Evolutionary conservation across 768 basidiomycete species (phyloP).

Genomic region (Clitopilus hobsonii): DNA sequence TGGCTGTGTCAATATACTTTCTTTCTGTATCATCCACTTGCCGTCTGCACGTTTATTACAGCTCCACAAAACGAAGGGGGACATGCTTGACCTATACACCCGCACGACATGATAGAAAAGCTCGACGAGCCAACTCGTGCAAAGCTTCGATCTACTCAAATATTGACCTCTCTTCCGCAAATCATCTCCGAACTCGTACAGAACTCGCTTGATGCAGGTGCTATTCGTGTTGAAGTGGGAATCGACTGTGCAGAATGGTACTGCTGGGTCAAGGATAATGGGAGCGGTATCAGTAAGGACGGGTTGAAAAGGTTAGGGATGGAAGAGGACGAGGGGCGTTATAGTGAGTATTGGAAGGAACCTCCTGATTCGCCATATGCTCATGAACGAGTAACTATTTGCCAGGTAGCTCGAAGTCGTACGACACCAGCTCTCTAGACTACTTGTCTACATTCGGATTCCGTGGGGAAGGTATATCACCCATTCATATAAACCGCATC

Average conservation of each 20-base stretch:
- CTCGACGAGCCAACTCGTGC: slow-evolving; percentile 62
- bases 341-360: slow-evolving; percentile 48
- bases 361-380: neutral
- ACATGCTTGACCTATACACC: too few species aligned
- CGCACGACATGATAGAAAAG: slow-evolving; percentile 25
- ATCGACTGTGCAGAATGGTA: slow-evolving; percentile 75
- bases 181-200: slow-evolving; percentile 84
- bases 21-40: neutral
- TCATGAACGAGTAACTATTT: neutral
- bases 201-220: slow-evolving; percentile 83
- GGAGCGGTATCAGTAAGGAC: slow-evolving; percentile 64
- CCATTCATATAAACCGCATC: neutral
- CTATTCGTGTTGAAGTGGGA: slow-evolving; percentile 64
- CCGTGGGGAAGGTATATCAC: slow-evolving; percentile 78
- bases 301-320: slow-evolving; percentile 52
- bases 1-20: neutral
- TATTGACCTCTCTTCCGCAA: slow-evolving; percentile 77
- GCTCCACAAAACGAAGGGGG: too few species aligned
- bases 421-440: slow-evolving; percentile 44
- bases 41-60: too few species aligned
- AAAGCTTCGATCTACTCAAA: slow-evolving; percentile 76
- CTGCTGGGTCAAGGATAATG: slow-evolving; percentile 86
- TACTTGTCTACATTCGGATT: slow-evolving; percentile 75
- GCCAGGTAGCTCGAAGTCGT: slow-evolving; percentile 72
- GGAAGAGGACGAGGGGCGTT: slow-evolving; percentile 51